A percentile compares a stretch with the other conserved stretches of the same genome.
These are phyloP conservation scores for Tetracladium setigerum DNA, from an alignment of 495 filamentous ascomycete species.

Conservation along the genomic window DNA sequence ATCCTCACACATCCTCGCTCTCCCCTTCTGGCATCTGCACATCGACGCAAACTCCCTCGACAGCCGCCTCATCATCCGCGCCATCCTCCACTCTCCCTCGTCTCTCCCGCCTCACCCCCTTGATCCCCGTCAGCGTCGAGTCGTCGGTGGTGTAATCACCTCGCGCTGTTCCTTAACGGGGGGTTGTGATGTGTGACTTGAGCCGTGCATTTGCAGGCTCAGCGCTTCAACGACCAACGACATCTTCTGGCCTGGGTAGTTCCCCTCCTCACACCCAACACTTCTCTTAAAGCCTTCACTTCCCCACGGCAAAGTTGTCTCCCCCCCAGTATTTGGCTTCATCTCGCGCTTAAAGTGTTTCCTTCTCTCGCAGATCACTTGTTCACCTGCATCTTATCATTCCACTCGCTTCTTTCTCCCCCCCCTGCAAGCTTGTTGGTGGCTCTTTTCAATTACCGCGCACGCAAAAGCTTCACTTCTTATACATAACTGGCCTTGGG, in stretches of 20 bases:
- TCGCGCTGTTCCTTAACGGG: neutral
- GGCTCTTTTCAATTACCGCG: neutral
- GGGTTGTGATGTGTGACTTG: neutral
- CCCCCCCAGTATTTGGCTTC: constrained; percentile 9
- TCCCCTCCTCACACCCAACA: neutral
- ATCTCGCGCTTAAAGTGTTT: constrained; percentile 20
- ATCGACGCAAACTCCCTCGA: too few species aligned
- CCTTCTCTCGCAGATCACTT: constrained; percentile 19
- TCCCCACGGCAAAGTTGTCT: neutral
- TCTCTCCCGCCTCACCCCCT: too few species aligned
- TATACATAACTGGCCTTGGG: too few species aligned
- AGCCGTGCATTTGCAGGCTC: neutral
- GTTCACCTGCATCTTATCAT: constrained; percentile 24
- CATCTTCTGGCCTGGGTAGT: constrained; percentile 1
- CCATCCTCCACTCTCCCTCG: too few species aligned
- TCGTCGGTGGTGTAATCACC: neutral
- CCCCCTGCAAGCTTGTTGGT: constrained; percentile 11
- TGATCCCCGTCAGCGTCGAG: neutral
- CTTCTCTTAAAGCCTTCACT: too few species aligned
- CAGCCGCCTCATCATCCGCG: too few species aligned
- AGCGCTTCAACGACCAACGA: constrained; percentile 7
- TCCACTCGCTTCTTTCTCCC: constrained; percentile 24
- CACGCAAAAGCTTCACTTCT: too few species aligned
- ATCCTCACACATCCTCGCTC: too few species aligned
- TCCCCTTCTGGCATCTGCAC: too few species aligned